Percentiles rank a stretch among this genome's conserved stretches.
Evolutionary conservation across 2,329 filamentous ascomycete species (phyloP).

Genomic region (Rhynchosporium graminicola): DNA sequence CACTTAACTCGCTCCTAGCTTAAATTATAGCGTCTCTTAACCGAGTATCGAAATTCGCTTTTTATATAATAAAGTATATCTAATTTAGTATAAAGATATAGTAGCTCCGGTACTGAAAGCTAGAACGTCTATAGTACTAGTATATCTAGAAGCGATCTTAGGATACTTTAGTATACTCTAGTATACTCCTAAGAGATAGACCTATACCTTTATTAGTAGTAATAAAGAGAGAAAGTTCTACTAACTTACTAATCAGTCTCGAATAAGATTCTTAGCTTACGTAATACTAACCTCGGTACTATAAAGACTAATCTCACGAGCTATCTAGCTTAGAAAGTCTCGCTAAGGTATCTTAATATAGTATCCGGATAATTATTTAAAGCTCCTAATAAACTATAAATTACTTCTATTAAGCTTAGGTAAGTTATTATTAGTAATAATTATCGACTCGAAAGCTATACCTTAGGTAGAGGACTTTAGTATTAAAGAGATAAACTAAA

Average conservation of each 20-base stretch:
- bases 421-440: background rate
- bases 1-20: no score
- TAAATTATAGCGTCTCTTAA: no score
- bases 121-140: no score
- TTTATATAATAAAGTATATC: no score
- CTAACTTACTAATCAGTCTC: background rate
- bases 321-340: background rate
- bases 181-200: no score
- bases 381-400: background rate
- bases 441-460: constrained; percentile 6
- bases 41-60: no score
- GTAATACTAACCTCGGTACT: background rate
- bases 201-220: background rate
- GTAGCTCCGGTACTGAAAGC: no score
- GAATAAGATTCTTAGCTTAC: background rate
- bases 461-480: background rate
- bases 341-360: background rate
- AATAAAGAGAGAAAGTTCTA: background rate
- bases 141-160: no score
- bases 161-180: no score
- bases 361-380: background rate
- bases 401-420: background rate
- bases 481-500: constrained; percentile 12
- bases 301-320: constrained; percentile 7
- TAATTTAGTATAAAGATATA: no score